Evolutionary conservation across 768 basidiomycete species (phyloP).

Genomic region (Auricularia sp.): DNA sequence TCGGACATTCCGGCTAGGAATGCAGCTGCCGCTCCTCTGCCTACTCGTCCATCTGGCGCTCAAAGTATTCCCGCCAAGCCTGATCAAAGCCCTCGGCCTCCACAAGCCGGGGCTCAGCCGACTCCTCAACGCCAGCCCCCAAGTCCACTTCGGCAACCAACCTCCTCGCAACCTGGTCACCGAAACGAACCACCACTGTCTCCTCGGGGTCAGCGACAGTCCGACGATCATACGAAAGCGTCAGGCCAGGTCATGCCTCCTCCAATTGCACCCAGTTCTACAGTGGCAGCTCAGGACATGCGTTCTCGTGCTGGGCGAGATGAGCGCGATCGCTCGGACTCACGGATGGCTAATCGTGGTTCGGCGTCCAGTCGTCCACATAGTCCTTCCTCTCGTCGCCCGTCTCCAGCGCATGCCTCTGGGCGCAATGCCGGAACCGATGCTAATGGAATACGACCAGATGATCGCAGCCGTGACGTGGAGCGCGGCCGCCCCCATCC

Average conservation of each 20-base stretch:
- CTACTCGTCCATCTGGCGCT: neutral
- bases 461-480: neutral
- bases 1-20: conserved; percentile 7
- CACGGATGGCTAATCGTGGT: neutral
- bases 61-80: neutral
- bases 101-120: neutral
- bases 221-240: conserved; percentile 31
- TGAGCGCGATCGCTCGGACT: neutral
- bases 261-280: conserved; percentile 68
- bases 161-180: conserved; percentile 6
- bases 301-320: conserved; percentile 31
- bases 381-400: neutral
- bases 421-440: neutral
- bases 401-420: neutral
- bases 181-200: conserved; percentile 27
- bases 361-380: neutral
- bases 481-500: neutral
- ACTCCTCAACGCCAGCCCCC: conserved; percentile 11
- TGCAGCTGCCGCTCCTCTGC: neutral
- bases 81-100: neutral
- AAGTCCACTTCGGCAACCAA: conserved; percentile 13
- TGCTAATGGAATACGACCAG: neutral
- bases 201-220: conserved; percentile 28
- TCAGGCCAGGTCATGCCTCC: conserved; percentile 58
- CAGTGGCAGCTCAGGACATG: conserved; percentile 65